Evolutionary conservation across 1,284 basidiomycete genomes (phyloP), one percentile per base, ranked within the genome.

Genomic region (Malassezia psittaci): DNA sequence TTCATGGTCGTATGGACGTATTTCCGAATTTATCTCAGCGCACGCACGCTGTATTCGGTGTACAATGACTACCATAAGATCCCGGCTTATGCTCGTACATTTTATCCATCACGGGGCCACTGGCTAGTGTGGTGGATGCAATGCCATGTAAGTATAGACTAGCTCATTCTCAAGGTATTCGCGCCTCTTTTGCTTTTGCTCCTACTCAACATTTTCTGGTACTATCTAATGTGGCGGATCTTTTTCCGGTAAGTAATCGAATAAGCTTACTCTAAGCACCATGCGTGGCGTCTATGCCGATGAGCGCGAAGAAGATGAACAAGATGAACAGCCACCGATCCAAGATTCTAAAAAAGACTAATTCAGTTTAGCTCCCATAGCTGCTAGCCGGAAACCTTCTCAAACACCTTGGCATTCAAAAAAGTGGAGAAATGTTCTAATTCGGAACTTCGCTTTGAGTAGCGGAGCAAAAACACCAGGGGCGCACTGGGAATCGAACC

Each of bases 21-120:
- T 76, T 90, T 94, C 81, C 87, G 94, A 1, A 91, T 96, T 75
- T 96, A 87, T 74, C 79, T 94, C 34, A 96, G 96, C 75, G 76
- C 93, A 40, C 77, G 79, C 48, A 94, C 98, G 19, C 81, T 98
- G 29, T 86, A 81, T 78, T 90, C 88, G 1, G 86, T 96, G 1
- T 91, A 84, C 83, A 79, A 74, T 34, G 82, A 98, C 69, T 89
- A 83, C 60, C 81, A 87, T 53, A 77, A 86, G 13, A 80, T 89
- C 56, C 88, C 87, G 15, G 60, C 44, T 36, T 52, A 68, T 45
- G 62, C 71, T 1, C 54, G 61, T 18, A 59, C 64, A 18, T 74
- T 68, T 61, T 53, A 65, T 35, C 71, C 71, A 4, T 64, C 54
- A 12, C 58, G 67, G 42, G 71, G 71, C 2, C 64, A 63, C 63